Conservation (phyloP, 352 stramenopile genomes). For the Globisporangium mamillatum region DNA sequence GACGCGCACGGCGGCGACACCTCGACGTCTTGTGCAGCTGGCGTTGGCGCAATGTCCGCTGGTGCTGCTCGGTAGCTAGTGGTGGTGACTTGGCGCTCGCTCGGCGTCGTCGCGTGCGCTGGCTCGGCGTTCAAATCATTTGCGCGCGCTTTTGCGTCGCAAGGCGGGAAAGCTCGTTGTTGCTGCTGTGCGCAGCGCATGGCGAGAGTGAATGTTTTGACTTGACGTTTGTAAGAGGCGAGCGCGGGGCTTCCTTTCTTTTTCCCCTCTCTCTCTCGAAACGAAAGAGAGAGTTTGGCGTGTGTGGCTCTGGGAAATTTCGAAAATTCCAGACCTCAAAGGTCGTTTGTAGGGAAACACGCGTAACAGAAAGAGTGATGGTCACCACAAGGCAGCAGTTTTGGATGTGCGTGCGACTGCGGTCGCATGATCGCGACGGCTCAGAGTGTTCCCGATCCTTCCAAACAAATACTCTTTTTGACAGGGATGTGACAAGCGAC, state of each 20-base stretch:
- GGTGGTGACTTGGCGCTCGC: background rate
- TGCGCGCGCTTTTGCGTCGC: slow-evolving; percentile 11
- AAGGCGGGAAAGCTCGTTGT: background rate
- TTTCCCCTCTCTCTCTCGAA: background rate
- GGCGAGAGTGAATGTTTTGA: slow-evolving; percentile 9
- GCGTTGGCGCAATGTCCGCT: background rate
- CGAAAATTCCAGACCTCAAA: slow-evolving; percentile 20
- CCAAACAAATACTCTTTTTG: no score
- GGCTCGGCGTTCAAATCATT: slow-evolving; percentile 8
- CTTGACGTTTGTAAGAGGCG: slow-evolving; percentile 14
- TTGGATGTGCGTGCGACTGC: no score
- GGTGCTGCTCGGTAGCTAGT: background rate
- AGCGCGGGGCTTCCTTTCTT: slow-evolving; percentile 2
- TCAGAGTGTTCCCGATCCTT: no score
- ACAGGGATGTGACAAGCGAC: no score
- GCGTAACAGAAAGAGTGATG: no score
- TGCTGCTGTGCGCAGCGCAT: background rate
- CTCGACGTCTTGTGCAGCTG: background rate
- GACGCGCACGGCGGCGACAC: background rate
- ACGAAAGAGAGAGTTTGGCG: background rate
- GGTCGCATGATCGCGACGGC: no score
- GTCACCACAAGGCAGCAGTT: no score
- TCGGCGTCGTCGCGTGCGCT: background rate
- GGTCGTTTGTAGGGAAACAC: background rate
- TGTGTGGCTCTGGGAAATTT: background rate